Percentiles rank a stretch among this genome's conserved stretches.
phyloP scores from a whole-genome alignment of 495 filamentous ascomycete genomes.

The Tuber calosporum region DNA sequence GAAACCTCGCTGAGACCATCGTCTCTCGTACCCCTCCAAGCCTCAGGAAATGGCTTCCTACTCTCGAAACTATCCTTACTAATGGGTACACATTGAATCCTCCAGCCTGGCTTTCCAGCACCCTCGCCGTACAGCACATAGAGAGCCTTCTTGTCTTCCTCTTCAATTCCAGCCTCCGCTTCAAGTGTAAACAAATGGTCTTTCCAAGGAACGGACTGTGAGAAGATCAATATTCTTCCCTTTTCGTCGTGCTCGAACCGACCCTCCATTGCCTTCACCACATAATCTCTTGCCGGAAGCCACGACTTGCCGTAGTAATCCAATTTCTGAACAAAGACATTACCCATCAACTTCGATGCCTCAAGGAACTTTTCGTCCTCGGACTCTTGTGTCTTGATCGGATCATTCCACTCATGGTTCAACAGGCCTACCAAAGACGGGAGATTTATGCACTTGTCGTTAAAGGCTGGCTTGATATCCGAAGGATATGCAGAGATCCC shows the following conservation, averaged over 20 bases:
- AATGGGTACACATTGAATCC: conserved; percentile 78
- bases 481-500: conserved; percentile 74
- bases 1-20: conserved; percentile 66
- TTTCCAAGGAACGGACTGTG: conserved; percentile 79
- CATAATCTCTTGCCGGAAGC: conserved; percentile 77
- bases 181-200: conserved; percentile 91
- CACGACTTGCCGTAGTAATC: conserved; percentile 64
- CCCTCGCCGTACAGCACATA: conserved; percentile 95
- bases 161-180: conserved; percentile 48
- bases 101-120: conserved; percentile 61
- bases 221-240: conserved; percentile 74
- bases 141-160: conserved; percentile 54
- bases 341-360: conserved; percentile 74
- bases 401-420: conserved; percentile 65
- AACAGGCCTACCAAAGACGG: conserved; percentile 74
- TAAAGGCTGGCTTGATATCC: conserved; percentile 69
- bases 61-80: conserved; percentile 78
- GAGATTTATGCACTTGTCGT: conserved; percentile 70
- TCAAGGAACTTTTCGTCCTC: conserved; percentile 73
- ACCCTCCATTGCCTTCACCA: conserved; percentile 60
- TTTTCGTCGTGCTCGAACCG: conserved; percentile 60
- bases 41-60: conserved; percentile 79
- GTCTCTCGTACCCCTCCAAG: conserved; percentile 85
- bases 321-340: conserved; percentile 72
- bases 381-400: conserved; percentile 53